A percentile compares a stretch with the other conserved stretches of the same genome.
These are phyloP conservation scores for Ciborinia camelliae DNA, from an alignment of 2,329 filamentous ascomycete species.

Conservation along the genomic window DNA sequence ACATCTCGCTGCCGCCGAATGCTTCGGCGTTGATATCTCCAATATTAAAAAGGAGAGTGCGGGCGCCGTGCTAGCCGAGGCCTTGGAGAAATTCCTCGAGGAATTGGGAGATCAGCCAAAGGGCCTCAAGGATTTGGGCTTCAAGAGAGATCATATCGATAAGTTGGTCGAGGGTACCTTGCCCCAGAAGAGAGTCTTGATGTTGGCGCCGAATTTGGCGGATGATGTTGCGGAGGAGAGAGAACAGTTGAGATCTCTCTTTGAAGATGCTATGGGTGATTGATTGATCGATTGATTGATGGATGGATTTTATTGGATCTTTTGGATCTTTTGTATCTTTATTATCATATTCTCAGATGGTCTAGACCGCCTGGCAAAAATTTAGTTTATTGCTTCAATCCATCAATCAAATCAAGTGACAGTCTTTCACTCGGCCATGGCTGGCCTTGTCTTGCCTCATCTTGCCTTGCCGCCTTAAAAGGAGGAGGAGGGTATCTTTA, in stretches of 20 bases:
- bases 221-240: conserved; percentile 66
- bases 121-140: conserved; percentile 81
- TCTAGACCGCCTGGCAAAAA: no score
- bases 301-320: no score
- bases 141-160: conserved; percentile 71
- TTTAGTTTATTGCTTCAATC: no score
- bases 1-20: conserved; percentile 83
- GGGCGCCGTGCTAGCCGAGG: conserved; percentile 82
- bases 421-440: no score
- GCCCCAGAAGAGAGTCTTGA: conserved; percentile 84
- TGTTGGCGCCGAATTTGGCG: conserved; percentile 80
- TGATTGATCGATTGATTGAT: no score
- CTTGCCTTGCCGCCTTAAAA: not conserved
- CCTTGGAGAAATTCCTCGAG: conserved; percentile 74
- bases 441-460: no score
- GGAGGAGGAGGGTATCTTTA: no score
- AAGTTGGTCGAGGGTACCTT: conserved; percentile 89
- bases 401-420: no score
- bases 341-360: no score
- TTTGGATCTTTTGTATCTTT: no score
- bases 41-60: conserved; percentile 87
- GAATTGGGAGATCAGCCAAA: conserved; percentile 85
- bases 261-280: conserved; percentile 56
- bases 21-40: conserved; percentile 83
- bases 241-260: conserved; percentile 66